Base-by-base conservation (phyloP, 2,329 filamentous ascomycete species). In the Teratosphaeria viscida region DNA sequence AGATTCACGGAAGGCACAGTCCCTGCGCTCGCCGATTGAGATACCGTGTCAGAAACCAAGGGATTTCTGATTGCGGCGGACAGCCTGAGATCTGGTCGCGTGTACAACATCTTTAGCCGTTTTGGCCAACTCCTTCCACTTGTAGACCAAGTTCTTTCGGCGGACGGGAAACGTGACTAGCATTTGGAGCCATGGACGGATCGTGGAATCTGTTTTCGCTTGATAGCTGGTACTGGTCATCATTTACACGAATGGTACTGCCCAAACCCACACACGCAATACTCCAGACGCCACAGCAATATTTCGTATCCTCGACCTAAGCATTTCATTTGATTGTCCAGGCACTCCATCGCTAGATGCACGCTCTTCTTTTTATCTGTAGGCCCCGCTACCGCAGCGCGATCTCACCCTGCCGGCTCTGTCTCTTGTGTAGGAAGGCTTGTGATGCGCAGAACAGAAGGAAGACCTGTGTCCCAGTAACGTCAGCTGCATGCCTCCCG, bases 381-480 rank as follows among this genome's bases (percentile, higher is more conserved):
- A 8, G 43, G 16, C 6, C 6, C 10, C 43, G 43, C 71, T 71
- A 84, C 68, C 78, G 81, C 72, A 96, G 79, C 61, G 88, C 85
- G 77, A 96, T 96, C 63, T 90, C 88, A 64, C 92, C 92, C 72
- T 88, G 82, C 74, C 89, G 82, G 76, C 85, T 90, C 75, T 92
- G 87, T 74, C 90, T 86, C 68, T 90, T 77, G 75, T 97, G 91
- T 62, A 96, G 82, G 71, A 88, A 84, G 64, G 91, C 92, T 75
- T 97, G 92, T 66, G 92, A 84, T 60, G 87, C 89, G 76, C 92
- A 97, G 78, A 95, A 96, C 56, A 95, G 81, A 59, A 96, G 83
- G 80, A 97, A 97, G 19, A 82, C 85, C 92, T 95, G 65, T 23
- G 37, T 56, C 55, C 23, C 26, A 2, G 32, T 27, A 29, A 56